Evolutionary conservation across 2,329 filamentous ascomycete species (phyloP).

Genomic region (Colletotrichum liaoningense): DNA sequence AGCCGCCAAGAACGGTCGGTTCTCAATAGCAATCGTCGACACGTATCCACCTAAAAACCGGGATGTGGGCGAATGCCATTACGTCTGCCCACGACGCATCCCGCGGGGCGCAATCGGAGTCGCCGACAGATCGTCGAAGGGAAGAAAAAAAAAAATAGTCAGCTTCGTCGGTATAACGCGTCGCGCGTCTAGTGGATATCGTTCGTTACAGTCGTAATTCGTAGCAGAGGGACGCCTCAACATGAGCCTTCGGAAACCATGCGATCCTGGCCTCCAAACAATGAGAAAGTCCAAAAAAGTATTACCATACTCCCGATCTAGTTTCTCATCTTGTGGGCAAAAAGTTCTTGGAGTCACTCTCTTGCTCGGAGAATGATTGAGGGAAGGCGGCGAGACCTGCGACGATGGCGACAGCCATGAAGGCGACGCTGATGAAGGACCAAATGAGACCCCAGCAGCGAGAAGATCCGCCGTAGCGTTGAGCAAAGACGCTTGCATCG

Average conservation of each 20-base stretch:
- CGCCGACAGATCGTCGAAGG: not conserved
- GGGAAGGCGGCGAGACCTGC: slow-evolving; percentile 82
- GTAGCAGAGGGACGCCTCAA: not conserved
- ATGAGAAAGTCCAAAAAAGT: too few relatives aligned
- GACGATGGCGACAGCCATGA: slow-evolving; percentile 81
- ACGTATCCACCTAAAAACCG: not conserved
- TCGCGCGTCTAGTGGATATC: not conserved
- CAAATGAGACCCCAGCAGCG: slow-evolving; percentile 86
- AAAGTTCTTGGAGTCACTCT: slow-evolving; percentile 75
- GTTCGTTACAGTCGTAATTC: not conserved
- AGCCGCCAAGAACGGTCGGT: too few relatives aligned
- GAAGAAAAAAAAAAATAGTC: not conserved
- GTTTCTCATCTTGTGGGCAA: slow-evolving; percentile 58
- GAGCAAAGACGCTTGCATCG: slow-evolving; percentile 82
- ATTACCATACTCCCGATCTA: too few relatives aligned
- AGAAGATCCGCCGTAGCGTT: slow-evolving; percentile 81
- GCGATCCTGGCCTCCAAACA: not conserved
- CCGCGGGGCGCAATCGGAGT: not conserved
- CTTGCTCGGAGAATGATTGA: slow-evolving; percentile 75
- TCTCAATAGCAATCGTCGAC: not conserved
- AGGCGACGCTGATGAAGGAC: slow-evolving; percentile 76
- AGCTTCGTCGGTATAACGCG: not conserved
- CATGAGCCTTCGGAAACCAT: not conserved
- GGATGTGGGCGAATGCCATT: not conserved
- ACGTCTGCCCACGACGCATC: not conserved